Evolutionary conservation across 495 filamentous ascomycete species (phyloP).

Genomic region (Neurospora sublineolata): DNA sequence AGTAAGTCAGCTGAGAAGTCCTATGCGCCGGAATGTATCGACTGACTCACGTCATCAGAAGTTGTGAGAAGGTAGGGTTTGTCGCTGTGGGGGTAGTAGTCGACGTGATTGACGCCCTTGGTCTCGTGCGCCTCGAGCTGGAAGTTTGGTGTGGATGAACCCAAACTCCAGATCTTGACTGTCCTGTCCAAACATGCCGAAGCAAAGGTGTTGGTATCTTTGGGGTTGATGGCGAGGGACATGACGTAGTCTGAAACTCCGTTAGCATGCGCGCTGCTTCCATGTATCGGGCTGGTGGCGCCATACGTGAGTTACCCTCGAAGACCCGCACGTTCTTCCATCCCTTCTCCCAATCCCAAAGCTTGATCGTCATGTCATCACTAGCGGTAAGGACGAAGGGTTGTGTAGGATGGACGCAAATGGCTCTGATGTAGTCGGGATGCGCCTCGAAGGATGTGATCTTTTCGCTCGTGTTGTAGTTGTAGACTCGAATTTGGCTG

Average conservation of each 20-base stretch:
- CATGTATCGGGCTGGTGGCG: background rate
- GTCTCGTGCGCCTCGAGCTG: constrained; percentile 95
- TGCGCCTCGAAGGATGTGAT: constrained; percentile 97
- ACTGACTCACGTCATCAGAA: constrained; percentile 56
- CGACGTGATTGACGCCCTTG: constrained; percentile 95
- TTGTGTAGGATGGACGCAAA: constrained; percentile 91
- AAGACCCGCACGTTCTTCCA: constrained; percentile 99
- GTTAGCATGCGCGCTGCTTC: constrained; percentile 4
- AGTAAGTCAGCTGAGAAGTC: background rate
- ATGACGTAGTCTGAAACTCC: constrained; percentile 50
- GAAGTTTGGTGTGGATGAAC: constrained; percentile 81
- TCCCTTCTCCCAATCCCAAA: constrained; percentile 97
- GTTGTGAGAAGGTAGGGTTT: constrained; percentile 96
- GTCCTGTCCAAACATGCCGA: constrained; percentile 93
- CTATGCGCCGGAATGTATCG: background rate
- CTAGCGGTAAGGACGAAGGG: constrained; percentile 93
- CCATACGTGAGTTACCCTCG: constrained; percentile 75
- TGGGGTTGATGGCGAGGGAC: constrained; percentile 99
- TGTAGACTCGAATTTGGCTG: constrained; percentile 46
- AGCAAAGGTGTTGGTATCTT: constrained; percentile 95
- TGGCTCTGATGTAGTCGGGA: constrained; percentile 96
- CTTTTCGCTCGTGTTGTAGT: constrained; percentile 99
- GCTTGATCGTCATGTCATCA: constrained; percentile 99
- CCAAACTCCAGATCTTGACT: constrained; percentile 97
- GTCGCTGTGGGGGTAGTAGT: constrained; percentile 92